Evolutionary conservation across 495 filamentous ascomycete genomes (phyloP).

Genomic region (Xylaria telfairii): DNA sequence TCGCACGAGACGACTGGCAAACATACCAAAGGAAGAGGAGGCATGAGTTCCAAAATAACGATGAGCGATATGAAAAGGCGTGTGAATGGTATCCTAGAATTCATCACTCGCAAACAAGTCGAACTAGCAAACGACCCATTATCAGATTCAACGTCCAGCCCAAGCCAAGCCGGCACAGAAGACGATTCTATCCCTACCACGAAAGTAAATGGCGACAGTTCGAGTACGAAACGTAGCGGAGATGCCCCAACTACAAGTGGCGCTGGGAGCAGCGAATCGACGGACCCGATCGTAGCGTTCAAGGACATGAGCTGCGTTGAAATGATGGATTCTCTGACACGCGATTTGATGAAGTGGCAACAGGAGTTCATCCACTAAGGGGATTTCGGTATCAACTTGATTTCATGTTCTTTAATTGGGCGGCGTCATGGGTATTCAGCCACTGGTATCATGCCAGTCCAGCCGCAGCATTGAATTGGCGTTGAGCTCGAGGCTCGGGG

Average conservation of each 20-base stretch:
- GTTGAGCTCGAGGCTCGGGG: constrained; percentile 17
- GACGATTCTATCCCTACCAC: constrained; percentile 29
- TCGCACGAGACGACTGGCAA: constrained; percentile 38
- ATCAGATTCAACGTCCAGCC: constrained; percentile 27
- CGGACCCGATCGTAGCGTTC: constrained; percentile 55
- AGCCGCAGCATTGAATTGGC: constrained; percentile 20
- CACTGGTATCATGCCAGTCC: constrained; percentile 27
- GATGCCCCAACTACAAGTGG: constrained; percentile 23
- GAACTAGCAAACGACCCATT: constrained; percentile 71
- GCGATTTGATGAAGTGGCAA: constrained; percentile 80
- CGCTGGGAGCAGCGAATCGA: constrained; percentile 31
- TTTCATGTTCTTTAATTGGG: constrained; percentile 10
- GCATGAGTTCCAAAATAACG: constrained; percentile 69
- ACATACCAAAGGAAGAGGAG: constrained; percentile 46
- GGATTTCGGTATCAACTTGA: not conserved
- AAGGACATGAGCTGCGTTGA: constrained; percentile 72
- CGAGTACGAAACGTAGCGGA: constrained; percentile 26
- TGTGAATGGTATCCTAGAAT: constrained; percentile 83
- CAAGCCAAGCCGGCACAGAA: constrained; percentile 27
- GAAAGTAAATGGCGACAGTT: constrained; percentile 42
- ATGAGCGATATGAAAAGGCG: constrained; percentile 92
- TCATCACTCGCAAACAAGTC: constrained; percentile 87
- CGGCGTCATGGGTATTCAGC: constrained; percentile 10
- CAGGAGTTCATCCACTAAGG: constrained; percentile 54
- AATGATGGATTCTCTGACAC: constrained; percentile 83